These are phyloP conservation scores for Dendrocalamus latiflorus DNA, from an alignment of 202 grass and related monocot species.

Conservation along the genomic window DNA sequence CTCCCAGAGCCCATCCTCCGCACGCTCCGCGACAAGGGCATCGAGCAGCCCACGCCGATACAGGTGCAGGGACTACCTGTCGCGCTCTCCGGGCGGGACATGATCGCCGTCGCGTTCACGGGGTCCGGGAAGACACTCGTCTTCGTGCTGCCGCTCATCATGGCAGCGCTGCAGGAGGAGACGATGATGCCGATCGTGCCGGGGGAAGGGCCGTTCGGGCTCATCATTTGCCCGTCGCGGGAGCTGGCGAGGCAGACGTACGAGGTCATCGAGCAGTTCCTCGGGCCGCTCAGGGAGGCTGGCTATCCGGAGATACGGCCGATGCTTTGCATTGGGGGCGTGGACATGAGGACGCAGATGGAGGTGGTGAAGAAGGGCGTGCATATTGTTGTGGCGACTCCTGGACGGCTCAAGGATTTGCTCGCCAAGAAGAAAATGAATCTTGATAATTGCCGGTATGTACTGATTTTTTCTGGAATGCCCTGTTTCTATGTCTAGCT, in stretches of 20 bases:
- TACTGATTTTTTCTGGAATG: neutral
- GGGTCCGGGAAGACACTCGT: constrained; percentile 54
- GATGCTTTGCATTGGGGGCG: constrained; percentile 68
- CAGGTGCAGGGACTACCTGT: constrained; percentile 51
- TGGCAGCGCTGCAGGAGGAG: constrained; percentile 78
- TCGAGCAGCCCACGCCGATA: constrained; percentile 56
- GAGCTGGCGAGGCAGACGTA: constrained; percentile 87
- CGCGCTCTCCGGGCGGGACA: constrained; percentile 47
- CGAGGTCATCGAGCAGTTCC: constrained; percentile 77
- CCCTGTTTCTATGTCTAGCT: neutral
- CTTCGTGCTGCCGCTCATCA: constrained; percentile 51
- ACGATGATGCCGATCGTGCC: constrained; percentile 22
- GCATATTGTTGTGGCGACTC: constrained; percentile 92
- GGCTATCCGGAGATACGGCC: constrained; percentile 66
- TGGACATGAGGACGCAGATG: constrained; percentile 69
- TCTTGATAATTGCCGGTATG: constrained; percentile 79
- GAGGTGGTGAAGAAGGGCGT: constrained; percentile 88
- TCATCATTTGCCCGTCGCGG: constrained; percentile 63
- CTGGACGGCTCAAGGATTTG: constrained; percentile 87
- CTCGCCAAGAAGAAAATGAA: constrained; percentile 96
- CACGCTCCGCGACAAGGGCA: constrained; percentile 42
- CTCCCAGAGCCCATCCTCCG: constrained; percentile 42
- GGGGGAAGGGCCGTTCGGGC: neutral
- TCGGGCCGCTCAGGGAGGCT: constrained; percentile 32
- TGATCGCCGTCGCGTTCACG: constrained; percentile 59